A percentile compares a stretch with the other conserved stretches of the same genome.
phyloP scores from a whole-genome alignment of 164 flowering plant genomes.

The Umbellularia californica region DNA sequence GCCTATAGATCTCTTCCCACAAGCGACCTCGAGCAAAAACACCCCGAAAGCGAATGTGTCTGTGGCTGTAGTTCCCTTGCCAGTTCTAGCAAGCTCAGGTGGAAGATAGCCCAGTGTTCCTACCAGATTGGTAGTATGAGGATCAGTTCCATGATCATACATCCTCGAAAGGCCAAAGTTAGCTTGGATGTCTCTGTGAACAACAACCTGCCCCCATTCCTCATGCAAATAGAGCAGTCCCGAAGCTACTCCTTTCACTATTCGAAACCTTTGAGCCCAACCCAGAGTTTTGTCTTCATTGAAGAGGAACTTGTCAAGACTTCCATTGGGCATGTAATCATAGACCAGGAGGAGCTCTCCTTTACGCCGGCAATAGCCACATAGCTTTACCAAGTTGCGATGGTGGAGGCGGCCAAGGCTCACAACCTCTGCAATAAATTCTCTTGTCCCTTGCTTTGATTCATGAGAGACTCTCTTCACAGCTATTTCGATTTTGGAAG shows the following conservation, averaged over 20 bases:
- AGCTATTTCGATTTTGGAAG: no score
- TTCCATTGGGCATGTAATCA: no score
- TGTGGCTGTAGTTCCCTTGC: slow-evolving; percentile 11
- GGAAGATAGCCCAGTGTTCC: slow-evolving; percentile 17
- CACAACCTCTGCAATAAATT: no score
- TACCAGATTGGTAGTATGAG: slow-evolving; percentile 8
- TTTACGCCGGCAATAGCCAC: no score
- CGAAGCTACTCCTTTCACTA: slow-evolving; percentile 15
- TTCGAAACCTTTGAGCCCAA: slow-evolving; percentile 12
- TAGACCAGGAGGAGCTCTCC: no score
- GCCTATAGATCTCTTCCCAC: no score
- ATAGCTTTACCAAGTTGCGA: no score
- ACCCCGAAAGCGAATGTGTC: no score
- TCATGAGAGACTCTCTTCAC: no score
- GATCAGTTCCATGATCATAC: slow-evolving; percentile 14
- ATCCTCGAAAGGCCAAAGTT: slow-evolving; percentile 20
- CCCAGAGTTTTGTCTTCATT: not conserved
- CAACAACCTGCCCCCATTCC: slow-evolving; percentile 13
- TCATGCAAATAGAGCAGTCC: slow-evolving; percentile 12
- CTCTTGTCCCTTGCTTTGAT: no score
- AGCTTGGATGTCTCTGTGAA: slow-evolving; percentile 18
- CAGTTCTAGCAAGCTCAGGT: slow-evolving; percentile 14
- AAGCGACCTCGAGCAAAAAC: no score
- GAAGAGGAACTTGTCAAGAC: slow-evolving; percentile 16
- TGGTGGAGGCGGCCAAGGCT: no score